phyloP scores from a whole-genome alignment of 2,329 filamentous ascomycete genomes.

The Xylaria sp. region DNA sequence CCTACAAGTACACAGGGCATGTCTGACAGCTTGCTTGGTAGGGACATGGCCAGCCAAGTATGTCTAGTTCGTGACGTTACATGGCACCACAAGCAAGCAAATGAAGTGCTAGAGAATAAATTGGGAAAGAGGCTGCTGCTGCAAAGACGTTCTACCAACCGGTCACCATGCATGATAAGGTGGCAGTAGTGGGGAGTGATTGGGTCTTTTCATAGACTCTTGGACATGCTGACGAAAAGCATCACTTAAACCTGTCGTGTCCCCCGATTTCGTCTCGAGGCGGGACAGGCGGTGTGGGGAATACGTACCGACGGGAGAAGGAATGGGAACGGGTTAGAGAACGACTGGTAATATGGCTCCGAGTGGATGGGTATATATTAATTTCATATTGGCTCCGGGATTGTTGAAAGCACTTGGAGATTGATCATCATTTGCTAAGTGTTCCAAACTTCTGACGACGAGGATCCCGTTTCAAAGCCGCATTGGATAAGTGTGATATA shows the following conservation, averaged over 20 bases:
- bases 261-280: slow-evolving; percentile 25
- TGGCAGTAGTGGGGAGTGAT: slow-evolving; percentile 11
- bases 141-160: slow-evolving; percentile 12
- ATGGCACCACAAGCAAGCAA: slow-evolving; percentile 35
- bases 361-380: slow-evolving; percentile 47
- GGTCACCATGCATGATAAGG: slow-evolving; percentile 20
- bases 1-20: slow-evolving; percentile 35
- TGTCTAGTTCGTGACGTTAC: slow-evolving; percentile 44
- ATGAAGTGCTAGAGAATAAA: slow-evolving; percentile 18
- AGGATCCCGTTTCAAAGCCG: slow-evolving; percentile 32
- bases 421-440: slow-evolving; percentile 42
- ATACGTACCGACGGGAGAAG: slow-evolving; percentile 33
- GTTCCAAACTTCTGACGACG: slow-evolving; percentile 12
- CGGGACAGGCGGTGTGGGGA: slow-evolving; percentile 28
- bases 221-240: slow-evolving; percentile 20
- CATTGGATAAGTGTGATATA: slow-evolving; percentile 22
- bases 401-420: slow-evolving; percentile 35
- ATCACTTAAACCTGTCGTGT: slow-evolving; percentile 13
- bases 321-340: slow-evolving; percentile 39
- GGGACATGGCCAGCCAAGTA: slow-evolving; percentile 17
- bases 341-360: slow-evolving; percentile 41
- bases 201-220: slow-evolving; percentile 23
- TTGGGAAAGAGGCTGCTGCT: slow-evolving; percentile 10
- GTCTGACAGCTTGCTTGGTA: slow-evolving; percentile 28
- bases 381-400: slow-evolving; percentile 40